Evolutionary conservation across 169 alveolate genomes (phyloP), one percentile per base, ranked within the genome.

Genomic region (Cryptosporidium parvum): DNA sequence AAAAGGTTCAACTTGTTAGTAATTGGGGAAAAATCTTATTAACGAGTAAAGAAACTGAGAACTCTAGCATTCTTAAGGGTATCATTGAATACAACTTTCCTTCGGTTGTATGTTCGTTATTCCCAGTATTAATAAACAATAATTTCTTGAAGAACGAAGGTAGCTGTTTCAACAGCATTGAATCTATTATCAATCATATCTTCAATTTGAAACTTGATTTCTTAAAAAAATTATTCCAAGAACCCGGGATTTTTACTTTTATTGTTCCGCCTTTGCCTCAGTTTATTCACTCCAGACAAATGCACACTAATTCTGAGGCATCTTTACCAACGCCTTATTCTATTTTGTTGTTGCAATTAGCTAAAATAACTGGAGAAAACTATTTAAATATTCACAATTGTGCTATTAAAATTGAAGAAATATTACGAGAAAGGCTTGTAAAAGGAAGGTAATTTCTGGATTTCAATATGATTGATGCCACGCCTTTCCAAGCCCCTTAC

Each of bases 281-380:
- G n/a, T 80, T 62, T 65, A 45, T 80, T 29, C 89, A 80, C 44
- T 80, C 89, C n/a, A 80, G 29, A 80, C 89, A 80, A 80, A 62
- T 61, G 39, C 44, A 35, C 23, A 80, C 61, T 29, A 80, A 58
- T 42, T 21, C 68, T 26, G 89, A 80, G 14, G 75, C 42, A 29
- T 80, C 89, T 10, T 8, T 80, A 1, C 80, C 89, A 48, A 31
- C 52, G 3, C 69, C 89, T 7, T 80, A 80, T 65, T 45, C 59
- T 23, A 44, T 65, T 31, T 37, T 80, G 62, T 31, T 80, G 45
- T 42, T 37, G 35, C n/a, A 59, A 59, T 12, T 80, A n/a, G 45
- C 89, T 29, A 29, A 80, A 80, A 80, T 80, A 21, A 62, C 67
- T 10, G 89, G 89, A 37, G 62, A 48, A 44, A 26, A 69, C 7